These are phyloP conservation scores for Sechiopsis laciniata DNA, from an alignment of 306 rosid genomes.

Conservation along the genomic window DNA sequence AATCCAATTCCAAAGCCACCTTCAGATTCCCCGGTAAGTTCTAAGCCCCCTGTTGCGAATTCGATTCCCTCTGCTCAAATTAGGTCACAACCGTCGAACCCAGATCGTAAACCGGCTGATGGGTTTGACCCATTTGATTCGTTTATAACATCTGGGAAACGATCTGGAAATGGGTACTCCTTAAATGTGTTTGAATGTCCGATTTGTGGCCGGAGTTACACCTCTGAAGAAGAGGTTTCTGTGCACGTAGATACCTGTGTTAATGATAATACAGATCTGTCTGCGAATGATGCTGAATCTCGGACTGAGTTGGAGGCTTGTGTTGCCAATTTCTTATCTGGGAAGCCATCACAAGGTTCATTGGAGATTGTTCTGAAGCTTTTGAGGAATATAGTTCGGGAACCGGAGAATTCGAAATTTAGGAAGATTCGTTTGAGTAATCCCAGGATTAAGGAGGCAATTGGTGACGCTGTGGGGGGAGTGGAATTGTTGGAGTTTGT, in stretches of 20 bases:
- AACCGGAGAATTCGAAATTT: constrained; percentile 77
- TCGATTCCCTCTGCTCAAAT: constrained; percentile 14
- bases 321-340: constrained; percentile 52
- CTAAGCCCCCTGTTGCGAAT: constrained; percentile 36
- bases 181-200: constrained; percentile 67
- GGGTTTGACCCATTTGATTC: constrained; percentile 88
- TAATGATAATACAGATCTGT: constrained; percentile 28
- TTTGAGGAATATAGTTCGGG: constrained; percentile 62
- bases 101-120: constrained; percentile 32
- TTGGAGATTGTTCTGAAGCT: constrained; percentile 61
- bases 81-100: constrained; percentile 24
- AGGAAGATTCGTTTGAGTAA: constrained; percentile 76
- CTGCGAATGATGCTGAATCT: constrained; percentile 24
- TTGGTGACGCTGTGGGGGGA: constrained; percentile 68
- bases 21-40: constrained; percentile 19
- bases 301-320: constrained; percentile 46
- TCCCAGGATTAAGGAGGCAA: constrained; percentile 72
- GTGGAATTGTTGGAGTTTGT: constrained; percentile 64
- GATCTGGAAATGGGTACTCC: constrained; percentile 60
- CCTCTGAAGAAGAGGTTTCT: constrained; percentile 78
- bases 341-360: constrained; percentile 56
- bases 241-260: constrained; percentile 64
- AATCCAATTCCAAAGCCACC: constrained; percentile 36
- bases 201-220: constrained; percentile 50
- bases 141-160: constrained; percentile 60